Conservation (phyloP, 2,329 filamentous ascomycete species). For the Xylaria sp. region DNA sequence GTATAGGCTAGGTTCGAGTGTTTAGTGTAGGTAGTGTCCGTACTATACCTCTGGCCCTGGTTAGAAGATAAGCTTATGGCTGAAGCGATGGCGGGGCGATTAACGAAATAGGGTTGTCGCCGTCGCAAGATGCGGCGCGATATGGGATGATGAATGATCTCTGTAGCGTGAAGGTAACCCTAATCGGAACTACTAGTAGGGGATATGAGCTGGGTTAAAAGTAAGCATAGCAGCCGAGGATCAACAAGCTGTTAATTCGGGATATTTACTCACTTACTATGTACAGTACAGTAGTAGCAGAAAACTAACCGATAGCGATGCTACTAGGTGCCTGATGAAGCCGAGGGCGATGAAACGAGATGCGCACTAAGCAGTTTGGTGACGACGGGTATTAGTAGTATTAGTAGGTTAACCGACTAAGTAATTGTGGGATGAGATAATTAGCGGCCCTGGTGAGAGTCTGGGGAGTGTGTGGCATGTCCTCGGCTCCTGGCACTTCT, state of each 20-base stretch:
- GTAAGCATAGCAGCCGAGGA: background rate
- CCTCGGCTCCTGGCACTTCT: background rate
- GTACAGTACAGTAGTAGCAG: background rate
- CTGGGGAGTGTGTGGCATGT: no score
- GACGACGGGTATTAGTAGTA: background rate
- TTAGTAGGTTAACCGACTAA: background rate
- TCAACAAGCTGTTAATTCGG: background rate
- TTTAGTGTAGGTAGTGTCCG: no score
- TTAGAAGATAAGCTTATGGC: constrained; percentile 14
- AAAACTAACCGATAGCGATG: background rate
- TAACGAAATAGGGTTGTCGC: background rate
- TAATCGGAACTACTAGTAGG: background rate
- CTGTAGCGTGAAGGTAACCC: background rate
- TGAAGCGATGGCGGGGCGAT: background rate
- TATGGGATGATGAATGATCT: background rate
- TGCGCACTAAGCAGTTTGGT: background rate
- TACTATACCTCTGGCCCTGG: no score
- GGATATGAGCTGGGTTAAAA: constrained; percentile 1
- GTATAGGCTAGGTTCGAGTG: no score
- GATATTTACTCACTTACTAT: background rate
- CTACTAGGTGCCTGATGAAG: background rate
- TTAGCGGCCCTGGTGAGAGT: no score
- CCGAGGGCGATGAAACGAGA: constrained; percentile 1
- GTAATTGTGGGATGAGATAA: background rate
- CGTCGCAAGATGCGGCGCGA: constrained; percentile 2